These are phyloP conservation scores for Picocystis sp. DNA, from an alignment of 163 green algal species.

Conservation along the genomic window DNA sequence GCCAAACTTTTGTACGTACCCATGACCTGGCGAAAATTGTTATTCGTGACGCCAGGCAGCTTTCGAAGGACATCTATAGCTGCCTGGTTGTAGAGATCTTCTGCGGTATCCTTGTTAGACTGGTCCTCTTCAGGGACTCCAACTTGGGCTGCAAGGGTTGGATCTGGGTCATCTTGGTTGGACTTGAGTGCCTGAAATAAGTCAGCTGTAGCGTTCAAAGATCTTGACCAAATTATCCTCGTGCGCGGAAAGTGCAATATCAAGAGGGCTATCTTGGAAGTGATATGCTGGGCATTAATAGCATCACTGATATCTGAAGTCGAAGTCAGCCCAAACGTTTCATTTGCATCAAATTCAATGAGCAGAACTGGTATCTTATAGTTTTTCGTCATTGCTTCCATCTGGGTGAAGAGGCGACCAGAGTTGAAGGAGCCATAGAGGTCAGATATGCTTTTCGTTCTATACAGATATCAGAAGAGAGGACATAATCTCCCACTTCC, in stretches of 20 bases:
- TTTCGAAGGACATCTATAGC: constrained; percentile 69
- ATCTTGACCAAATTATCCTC: constrained; percentile 77
- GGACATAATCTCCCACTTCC: constrained; percentile 80
- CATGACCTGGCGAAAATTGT: constrained; percentile 62
- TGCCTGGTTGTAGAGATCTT: constrained; percentile 43
- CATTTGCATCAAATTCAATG: constrained; percentile 88
- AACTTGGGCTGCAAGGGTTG: constrained; percentile 42
- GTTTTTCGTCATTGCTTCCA: constrained; percentile 25
- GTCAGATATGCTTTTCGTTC: constrained; percentile 81
- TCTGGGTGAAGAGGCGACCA: constrained; percentile 33
- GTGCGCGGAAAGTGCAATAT: constrained; percentile 79
- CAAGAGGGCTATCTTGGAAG: constrained; percentile 67
- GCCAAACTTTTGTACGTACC: constrained; percentile 32
- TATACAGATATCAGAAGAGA: constrained; percentile 68
- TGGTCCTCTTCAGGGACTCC: constrained; percentile 29
- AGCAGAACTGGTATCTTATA: constrained; percentile 83
- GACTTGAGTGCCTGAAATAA: constrained; percentile 78
- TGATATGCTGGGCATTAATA: constrained; percentile 38
- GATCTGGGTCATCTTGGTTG: constrained; percentile 77
- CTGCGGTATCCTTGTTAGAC: background rate
- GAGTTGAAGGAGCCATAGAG: constrained; percentile 48
- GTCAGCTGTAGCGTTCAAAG: constrained; percentile 68
- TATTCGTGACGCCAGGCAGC: constrained; percentile 75
- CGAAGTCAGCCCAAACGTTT: constrained; percentile 51
- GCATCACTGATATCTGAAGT: constrained; percentile 48